Evolutionary conservation across 1,284 basidiomycete genomes (phyloP), one percentile per base, ranked within the genome.

Genomic region (Caloboletus firmus): DNA sequence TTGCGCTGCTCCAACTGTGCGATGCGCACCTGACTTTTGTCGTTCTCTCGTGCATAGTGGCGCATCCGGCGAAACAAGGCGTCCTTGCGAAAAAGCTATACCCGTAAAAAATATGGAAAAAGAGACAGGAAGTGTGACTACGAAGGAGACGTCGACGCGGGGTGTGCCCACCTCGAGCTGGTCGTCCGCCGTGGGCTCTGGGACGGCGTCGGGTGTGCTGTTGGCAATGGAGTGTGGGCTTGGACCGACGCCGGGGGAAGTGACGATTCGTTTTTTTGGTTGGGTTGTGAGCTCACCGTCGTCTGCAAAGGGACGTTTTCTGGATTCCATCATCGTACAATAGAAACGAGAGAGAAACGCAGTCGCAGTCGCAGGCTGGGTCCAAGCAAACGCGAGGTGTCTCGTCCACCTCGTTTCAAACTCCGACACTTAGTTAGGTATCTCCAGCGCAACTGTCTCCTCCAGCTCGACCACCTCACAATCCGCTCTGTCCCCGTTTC

Each of bases 21-120:
- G 48, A 92, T 85, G 58, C 83, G 81, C 64, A 76, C 73, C 60
- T 83, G 78, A 60, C 84, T 85, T 46, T 87, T 83, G 63, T 90
- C 84, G 67, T 87, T 80, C 72, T 93, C 87, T 55, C 93, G 83
- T 49, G 89, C 86, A 70, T 96, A 95, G 64, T 95, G 85, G 65
- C 83, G 89, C 93, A 98, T 95, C 58, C 93, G 82, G 45, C 95
- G 81, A 71, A 87, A 96, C 49, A 98, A 89, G 40, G 95, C 95
- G 68, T 95, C 93, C 74, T 98, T 97, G 56, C 92, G 86, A 69
- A 89, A 89, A 20, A 78, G 73, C 87, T 91, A 60, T 32, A 56
- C n/a, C 24, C 45, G 62, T 40, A 48, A 34, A 35, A 47, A 40
- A 37, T 13, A 35, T 12, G 26, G 57, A 45, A 59, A 45, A 56